Conservation (phyloP, 208 protist genomes). For the Leptomonas pyrrhocoris region DNA sequence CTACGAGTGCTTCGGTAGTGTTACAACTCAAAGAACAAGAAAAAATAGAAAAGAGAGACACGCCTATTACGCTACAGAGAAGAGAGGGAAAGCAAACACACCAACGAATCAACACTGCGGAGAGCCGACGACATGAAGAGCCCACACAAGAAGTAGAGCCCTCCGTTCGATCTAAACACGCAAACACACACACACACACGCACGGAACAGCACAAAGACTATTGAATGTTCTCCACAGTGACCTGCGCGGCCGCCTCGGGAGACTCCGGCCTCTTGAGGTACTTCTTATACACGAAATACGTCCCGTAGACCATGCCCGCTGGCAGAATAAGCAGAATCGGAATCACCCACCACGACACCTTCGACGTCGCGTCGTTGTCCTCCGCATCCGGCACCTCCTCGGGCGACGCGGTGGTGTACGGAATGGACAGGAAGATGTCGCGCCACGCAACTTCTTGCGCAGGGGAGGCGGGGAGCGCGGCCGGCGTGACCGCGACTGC, state of each 20-base stretch:
- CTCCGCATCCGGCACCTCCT: conserved; percentile 34
- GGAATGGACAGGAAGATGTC: conserved; percentile 48
- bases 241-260: conserved; percentile 7
- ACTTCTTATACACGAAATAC: conserved; percentile 59
- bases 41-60: too few relatives aligned
- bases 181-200: background rate
- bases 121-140: too few relatives aligned
- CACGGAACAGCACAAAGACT: conserved; percentile 2
- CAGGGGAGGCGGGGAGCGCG: conserved; percentile 23
- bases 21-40: too few relatives aligned
- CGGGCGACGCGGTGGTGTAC: conserved; percentile 35
- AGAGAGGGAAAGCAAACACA: too few relatives aligned
- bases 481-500: conserved; percentile 16
- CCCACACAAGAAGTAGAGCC: too few relatives aligned
- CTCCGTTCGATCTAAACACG: too few relatives aligned
- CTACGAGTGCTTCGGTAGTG: too few relatives aligned
- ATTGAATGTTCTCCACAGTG: conserved; percentile 9
- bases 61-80: too few relatives aligned
- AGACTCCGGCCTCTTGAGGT: conserved; percentile 24
- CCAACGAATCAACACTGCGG: too few relatives aligned
- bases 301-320: conserved; percentile 34
- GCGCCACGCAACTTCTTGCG: conserved; percentile 49
- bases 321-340: conserved; percentile 53
- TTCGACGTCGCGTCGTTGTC: conserved; percentile 47
- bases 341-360: conserved; percentile 51